These are phyloP conservation scores for Ulota crispa DNA, from an alignment of 225 moss, liverwort and hornwort genomes.

Conservation along the genomic window DNA sequence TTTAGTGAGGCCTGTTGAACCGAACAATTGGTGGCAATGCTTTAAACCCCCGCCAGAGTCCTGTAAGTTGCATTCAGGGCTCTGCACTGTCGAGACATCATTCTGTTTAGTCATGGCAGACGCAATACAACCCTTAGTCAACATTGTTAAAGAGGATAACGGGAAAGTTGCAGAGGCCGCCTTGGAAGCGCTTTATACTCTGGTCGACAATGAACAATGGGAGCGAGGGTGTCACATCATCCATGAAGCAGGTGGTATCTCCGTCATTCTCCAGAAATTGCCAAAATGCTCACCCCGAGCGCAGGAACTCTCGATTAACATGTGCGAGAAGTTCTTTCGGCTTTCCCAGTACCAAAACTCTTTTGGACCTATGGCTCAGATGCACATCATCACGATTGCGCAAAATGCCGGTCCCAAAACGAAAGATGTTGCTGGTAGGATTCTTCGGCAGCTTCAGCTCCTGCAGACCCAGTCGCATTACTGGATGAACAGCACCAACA, in stretches of 20 bases:
- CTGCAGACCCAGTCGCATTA: conserved; percentile 63
- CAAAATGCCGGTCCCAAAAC: conserved; percentile 54
- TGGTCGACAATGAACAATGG: conserved; percentile 53
- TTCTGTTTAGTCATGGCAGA: conserved; percentile 65
- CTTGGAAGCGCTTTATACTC: conserved; percentile 60
- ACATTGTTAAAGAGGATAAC: conserved; percentile 54
- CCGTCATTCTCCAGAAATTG: conserved; percentile 50
- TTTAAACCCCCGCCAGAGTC: conserved; percentile 26
- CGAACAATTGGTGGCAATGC: conserved; percentile 59
- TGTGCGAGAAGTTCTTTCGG: conserved; percentile 75
- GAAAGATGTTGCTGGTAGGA: conserved; percentile 67
- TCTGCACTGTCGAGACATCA: conserved; percentile 55
- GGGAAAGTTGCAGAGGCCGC: conserved; percentile 53
- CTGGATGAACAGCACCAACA: conserved; percentile 42
- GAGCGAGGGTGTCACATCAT: conserved; percentile 65
- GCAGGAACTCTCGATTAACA: conserved; percentile 55
- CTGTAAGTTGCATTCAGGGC: conserved; percentile 62
- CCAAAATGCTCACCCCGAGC: conserved; percentile 43
- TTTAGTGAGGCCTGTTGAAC: conserved; percentile 41
- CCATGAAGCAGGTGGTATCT: conserved; percentile 54
- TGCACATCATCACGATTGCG: conserved; percentile 79
- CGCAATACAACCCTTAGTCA: conserved; percentile 34
- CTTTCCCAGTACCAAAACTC: conserved; percentile 37
- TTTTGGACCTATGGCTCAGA: conserved; percentile 65
- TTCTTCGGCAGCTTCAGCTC: conserved; percentile 75